These are phyloP conservation scores for Leonotis leonurus DNA, from an alignment of 257 asterid genomes.

Conservation along the genomic window DNA sequence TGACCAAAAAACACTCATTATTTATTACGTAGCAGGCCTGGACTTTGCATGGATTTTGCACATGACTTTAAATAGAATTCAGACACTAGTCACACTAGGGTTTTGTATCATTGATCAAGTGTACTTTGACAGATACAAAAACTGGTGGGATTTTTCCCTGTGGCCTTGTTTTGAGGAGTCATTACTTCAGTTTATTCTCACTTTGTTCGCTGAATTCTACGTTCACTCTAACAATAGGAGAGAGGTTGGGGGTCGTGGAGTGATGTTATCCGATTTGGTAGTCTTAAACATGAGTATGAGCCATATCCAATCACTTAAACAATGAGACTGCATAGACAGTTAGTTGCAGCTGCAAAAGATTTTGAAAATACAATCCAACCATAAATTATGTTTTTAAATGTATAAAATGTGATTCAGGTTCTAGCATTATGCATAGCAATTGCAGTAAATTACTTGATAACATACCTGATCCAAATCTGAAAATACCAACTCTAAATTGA, in stretches of 20 bases:
- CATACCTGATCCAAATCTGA: conserved; percentile 95
- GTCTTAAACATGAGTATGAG: neutral
- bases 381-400: neutral
- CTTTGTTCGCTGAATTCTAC: no score
- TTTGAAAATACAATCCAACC: neutral
- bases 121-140: no score
- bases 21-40: no score
- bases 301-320: neutral
- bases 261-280: neutral
- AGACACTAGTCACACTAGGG: no score
- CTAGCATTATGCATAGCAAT: conserved; percentile 6
- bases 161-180: no score
- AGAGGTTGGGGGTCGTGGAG: neutral
- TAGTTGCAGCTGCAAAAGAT: conserved; percentile 6
- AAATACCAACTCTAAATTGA: conserved; percentile 87
- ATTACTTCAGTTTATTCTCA: no score
- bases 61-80: no score
- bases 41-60: no score
- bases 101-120: no score
- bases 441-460: conserved; percentile 12
- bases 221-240: no score
- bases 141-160: no score
- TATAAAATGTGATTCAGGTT: neutral
- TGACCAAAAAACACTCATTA: no score
- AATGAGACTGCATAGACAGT: conserved; percentile 1